phyloP scores from a whole-genome alignment of 2,329 filamentous ascomycete genomes.

The Penicillium frequentans region DNA sequence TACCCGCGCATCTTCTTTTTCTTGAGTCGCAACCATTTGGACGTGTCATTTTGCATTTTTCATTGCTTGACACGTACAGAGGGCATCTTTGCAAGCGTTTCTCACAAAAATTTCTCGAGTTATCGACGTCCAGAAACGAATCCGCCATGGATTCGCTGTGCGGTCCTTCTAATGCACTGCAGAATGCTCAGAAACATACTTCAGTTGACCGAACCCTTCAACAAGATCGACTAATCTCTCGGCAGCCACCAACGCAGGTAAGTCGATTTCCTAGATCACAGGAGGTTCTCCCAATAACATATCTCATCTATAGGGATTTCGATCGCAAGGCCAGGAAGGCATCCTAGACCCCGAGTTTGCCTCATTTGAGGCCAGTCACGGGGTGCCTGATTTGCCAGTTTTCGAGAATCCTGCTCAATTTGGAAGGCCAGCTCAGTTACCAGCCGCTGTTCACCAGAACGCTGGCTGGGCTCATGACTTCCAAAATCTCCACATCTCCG shows the following conservation, averaged over 20 bases:
- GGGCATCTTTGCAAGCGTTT: not conserved
- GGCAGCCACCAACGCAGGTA: constrained; percentile 58
- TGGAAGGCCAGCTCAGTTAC: constrained; percentile 26
- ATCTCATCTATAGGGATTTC: constrained; percentile 55
- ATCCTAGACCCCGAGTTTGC: constrained; percentile 67
- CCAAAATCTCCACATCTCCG: constrained; percentile 44
- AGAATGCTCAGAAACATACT: constrained; percentile 70
- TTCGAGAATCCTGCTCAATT: constrained; percentile 38
- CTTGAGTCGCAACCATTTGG: not conserved
- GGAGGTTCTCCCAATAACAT: not conserved
- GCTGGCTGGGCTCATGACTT: constrained; percentile 49
- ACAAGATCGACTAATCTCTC: constrained; percentile 65
- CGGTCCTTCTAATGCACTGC: constrained; percentile 72
- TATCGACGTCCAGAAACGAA: not conserved
- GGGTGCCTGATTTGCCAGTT: constrained; percentile 35
- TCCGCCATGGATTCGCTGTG: constrained; percentile 65
- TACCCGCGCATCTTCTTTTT: not conserved
- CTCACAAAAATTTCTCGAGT: not conserved
- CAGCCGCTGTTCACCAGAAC: constrained; percentile 19
- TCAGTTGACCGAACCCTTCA: constrained; percentile 69
- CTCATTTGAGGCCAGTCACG: constrained; percentile 58
- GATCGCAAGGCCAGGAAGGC: constrained; percentile 57
- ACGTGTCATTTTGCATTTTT: too few relatives aligned
- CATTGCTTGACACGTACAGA: too few relatives aligned
- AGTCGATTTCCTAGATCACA: constrained; percentile 7